These are phyloP conservation scores for Lecanoromycetidae sp. DNA, from an alignment of 2,329 filamentous ascomycete species.

Conservation along the genomic window DNA sequence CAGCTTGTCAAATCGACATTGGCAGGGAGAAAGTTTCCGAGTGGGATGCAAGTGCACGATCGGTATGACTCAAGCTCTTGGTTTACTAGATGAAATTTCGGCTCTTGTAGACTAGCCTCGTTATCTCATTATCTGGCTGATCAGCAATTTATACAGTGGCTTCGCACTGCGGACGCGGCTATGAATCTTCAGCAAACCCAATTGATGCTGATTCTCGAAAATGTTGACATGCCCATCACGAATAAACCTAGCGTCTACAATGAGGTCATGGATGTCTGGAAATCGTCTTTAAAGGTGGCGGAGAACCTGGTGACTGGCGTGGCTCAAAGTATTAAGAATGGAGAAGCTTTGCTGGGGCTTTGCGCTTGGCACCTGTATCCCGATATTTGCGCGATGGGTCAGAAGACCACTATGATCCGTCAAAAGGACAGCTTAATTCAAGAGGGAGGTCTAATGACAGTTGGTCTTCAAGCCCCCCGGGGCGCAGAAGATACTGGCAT, in stretches of 20 bases:
- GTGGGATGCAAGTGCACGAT: conserved; percentile 30
- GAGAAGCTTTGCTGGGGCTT: conserved; percentile 24
- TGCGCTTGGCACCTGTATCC: conserved; percentile 29
- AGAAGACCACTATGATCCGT: conserved; percentile 24
- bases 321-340: conserved; percentile 20
- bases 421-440: conserved; percentile 19
- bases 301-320: conserved; percentile 24
- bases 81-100: no score
- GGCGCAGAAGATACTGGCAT: not conserved
- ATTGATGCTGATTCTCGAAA: conserved; percentile 23
- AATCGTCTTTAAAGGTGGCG: conserved; percentile 20
- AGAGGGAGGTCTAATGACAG: conserved; percentile 14
- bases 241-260: conserved; percentile 20
- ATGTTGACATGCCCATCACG: conserved; percentile 22
- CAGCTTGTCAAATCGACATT: conserved; percentile 17
- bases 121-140: not conserved
- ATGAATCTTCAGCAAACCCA: conserved; percentile 22
- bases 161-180: conserved; percentile 24
- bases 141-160: conserved; percentile 22
- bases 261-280: conserved; percentile 25
- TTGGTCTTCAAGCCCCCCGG: conserved; percentile 14
- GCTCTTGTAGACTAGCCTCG: not conserved
- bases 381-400: conserved; percentile 44
- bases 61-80: no score
- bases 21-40: conserved; percentile 22